Conservation (phyloP, 768 basidiomycete species). For the Mycena floridula region DNA sequence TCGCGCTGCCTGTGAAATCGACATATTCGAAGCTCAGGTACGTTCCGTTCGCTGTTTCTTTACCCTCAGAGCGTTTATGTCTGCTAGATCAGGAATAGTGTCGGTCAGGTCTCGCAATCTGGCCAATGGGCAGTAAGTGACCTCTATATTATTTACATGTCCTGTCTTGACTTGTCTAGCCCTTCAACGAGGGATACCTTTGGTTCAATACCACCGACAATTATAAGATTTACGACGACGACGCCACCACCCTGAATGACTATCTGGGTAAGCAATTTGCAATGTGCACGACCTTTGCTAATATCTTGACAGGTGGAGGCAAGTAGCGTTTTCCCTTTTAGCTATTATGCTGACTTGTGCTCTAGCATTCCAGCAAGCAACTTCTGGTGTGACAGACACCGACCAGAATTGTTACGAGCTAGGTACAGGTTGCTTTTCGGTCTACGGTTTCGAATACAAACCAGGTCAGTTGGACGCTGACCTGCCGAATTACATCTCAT, state of each 20-base stretch:
- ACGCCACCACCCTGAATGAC: conserved; percentile 30
- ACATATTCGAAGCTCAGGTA: conserved; percentile 51
- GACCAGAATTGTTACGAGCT: conserved; percentile 65
- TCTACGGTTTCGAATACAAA: conserved; percentile 56
- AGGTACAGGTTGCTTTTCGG: conserved; percentile 52
- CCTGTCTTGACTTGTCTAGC: conserved; percentile 17
- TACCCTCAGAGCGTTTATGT: background rate
- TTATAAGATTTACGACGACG: conserved; percentile 28
- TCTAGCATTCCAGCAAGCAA: conserved; percentile 34
- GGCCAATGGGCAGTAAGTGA: conserved; percentile 36
- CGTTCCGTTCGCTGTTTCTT: conserved; percentile 7
- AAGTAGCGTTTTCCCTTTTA: background rate
- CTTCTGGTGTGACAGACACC: conserved; percentile 26
- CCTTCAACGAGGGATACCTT: conserved; percentile 39
- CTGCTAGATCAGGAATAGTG: conserved; percentile 5
- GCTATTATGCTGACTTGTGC: too few relatives aligned
- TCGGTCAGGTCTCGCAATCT: conserved; percentile 42
- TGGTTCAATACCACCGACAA: conserved; percentile 31
- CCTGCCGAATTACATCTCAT: conserved; percentile 10
- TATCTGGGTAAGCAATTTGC: conserved; percentile 36
- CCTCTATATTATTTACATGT: background rate
- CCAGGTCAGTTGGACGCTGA: conserved; percentile 26
- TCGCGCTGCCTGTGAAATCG: conserved; percentile 53
- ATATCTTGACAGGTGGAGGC: background rate
- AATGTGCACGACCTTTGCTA: background rate